Evolutionary conservation across 2,329 filamentous ascomycete genomes (phyloP).

Genomic region (Parascedosporium putredinis): DNA sequence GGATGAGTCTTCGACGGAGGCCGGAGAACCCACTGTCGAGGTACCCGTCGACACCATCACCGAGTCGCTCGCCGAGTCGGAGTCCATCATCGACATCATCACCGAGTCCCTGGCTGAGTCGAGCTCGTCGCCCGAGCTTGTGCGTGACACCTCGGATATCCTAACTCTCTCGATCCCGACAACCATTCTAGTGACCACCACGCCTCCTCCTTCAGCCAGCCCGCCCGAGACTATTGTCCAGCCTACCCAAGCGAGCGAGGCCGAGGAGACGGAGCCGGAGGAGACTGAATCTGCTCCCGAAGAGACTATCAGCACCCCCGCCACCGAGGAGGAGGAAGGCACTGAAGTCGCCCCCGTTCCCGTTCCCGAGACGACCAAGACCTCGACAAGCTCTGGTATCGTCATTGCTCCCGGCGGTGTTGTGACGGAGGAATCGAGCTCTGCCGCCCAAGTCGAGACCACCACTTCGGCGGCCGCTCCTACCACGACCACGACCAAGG

Average conservation of each 20-base stretch:
- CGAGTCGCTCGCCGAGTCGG: too few relatives aligned
- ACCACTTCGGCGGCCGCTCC: background rate
- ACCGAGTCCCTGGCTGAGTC: background rate
- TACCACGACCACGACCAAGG: constrained; percentile 10
- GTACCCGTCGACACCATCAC: background rate
- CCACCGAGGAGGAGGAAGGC: background rate
- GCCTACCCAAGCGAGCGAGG: background rate
- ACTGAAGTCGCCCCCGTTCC: background rate
- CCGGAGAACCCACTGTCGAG: constrained; percentile 2
- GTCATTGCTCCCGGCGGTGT: constrained; percentile 22
- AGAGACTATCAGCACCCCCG: background rate
- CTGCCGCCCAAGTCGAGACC: constrained; percentile 7
- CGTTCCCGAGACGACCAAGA: constrained; percentile 10
- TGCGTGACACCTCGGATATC: constrained; percentile 11
- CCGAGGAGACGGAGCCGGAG: background rate
- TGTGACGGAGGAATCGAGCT: constrained; percentile 14
- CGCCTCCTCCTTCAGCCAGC: constrained; percentile 1
- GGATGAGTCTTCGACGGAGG: background rate
- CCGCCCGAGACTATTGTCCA: background rate
- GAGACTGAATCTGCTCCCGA: background rate
- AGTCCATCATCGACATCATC: constrained; percentile 6
- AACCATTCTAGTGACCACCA: constrained; percentile 10
- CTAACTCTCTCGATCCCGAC: constrained; percentile 7
- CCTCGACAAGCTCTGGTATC: constrained; percentile 13
- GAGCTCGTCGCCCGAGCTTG: constrained; percentile 5